These are phyloP conservation scores for Pseudoturritis turrita DNA, from an alignment of 345 rosid species.

Conservation along the genomic window DNA sequence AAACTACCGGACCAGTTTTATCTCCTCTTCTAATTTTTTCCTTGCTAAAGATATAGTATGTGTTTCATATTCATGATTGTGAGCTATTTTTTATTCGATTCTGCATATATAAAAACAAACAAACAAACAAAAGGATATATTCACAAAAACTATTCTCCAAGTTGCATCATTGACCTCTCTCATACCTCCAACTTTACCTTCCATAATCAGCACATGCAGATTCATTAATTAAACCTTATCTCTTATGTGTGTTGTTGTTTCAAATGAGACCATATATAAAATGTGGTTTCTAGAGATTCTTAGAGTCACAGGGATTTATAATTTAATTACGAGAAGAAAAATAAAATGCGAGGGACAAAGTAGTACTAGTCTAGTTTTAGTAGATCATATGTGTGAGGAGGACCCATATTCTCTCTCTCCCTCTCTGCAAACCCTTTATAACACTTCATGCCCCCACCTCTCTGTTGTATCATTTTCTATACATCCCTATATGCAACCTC, in stretches of 20 bases:
- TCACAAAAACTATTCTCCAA: constrained; percentile 25
- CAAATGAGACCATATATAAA: constrained; percentile 31
- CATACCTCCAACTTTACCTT: constrained; percentile 14
- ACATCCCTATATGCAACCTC: constrained; percentile 2
- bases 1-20: not conserved
- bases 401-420: constrained; percentile 23
- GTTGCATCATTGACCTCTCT: constrained; percentile 28
- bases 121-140: constrained; percentile 4
- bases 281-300: constrained; percentile 24
- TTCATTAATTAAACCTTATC: constrained; percentile 19
- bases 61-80: not conserved
- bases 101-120: constrained; percentile 1
- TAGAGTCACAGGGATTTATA: constrained; percentile 18
- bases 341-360: constrained; percentile 25
- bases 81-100: not conserved
- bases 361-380: constrained; percentile 36
- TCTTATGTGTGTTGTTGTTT: constrained; percentile 24
- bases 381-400: constrained; percentile 30
- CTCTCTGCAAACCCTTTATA: constrained; percentile 18
- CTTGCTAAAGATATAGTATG: not conserved
- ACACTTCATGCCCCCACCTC: constrained; percentile 31
- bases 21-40: not conserved
- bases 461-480: not conserved
- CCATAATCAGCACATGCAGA: constrained; percentile 19
- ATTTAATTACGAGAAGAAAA: constrained; percentile 17